Base-by-base conservation (phyloP, 106 monocot species). In the Allium sativum region DNA sequence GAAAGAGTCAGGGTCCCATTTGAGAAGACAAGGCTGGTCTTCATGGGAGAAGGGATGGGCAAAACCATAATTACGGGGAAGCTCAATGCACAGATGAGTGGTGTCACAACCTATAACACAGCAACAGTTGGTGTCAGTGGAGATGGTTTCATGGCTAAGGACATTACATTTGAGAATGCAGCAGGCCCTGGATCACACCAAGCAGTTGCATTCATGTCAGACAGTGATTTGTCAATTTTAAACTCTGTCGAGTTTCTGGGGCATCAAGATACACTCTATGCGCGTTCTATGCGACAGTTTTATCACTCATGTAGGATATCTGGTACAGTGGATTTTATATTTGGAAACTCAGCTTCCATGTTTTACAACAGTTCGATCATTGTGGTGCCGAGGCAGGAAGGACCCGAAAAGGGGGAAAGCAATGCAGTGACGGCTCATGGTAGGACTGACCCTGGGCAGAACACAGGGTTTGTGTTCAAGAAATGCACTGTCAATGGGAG, bases 251-350 rank as follows among this genome's bases (percentile, higher is more conserved):
- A 95, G 65, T 86, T 95, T 64, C 41, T 75, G 10, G 94, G 90
- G 12, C 94, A 95, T 56, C 94, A 95, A 70, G 94, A 95, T 62
- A 95, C 94, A 1, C 81, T 95, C 14, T 95, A 90, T 42, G 95
- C 87, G 14, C 81, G 79, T 31, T 84, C 90, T 9, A 77, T 90
- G 61, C 78, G 95, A 42, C 95, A 95, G 72, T 68, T 77, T 59
- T 95, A 90, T 69, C 74, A 45, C 14, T 42, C 61, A 1, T 95
- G 95, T 71, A 63, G 75, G 44, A 82, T 95, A 55, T 55, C 73
- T 0, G 94, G 94, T 15, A 95, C 90, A 0, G 78, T 95, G 0
- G 94, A 95, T 53, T 93, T 88, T 73, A 70, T 88, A 43, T 93
- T 93, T 51, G 93, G 93, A 19, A 93, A 88, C 73, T 66, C 90